Conservation (phyloP, 108 stramenopile species). For the Seminavis robusta region DNA sequence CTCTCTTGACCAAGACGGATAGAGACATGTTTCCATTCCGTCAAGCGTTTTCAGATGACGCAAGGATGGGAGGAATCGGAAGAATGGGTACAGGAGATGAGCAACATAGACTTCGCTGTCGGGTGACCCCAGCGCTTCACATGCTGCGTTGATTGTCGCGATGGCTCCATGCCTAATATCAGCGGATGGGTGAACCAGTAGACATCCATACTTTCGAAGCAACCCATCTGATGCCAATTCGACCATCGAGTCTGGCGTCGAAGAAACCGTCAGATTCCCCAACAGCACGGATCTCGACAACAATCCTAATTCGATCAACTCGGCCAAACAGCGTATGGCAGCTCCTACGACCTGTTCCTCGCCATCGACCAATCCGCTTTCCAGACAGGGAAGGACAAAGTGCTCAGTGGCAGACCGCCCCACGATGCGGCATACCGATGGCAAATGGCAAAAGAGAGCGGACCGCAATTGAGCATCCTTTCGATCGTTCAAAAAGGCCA, state of each 20-base stretch:
- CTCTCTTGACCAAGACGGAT: slow-evolving; percentile 35
- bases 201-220: slow-evolving; percentile 60
- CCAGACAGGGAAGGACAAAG: slow-evolving; percentile 93
- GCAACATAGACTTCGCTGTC: slow-evolving; percentile 68
- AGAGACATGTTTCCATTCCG: slow-evolving; percentile 19
- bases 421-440: slow-evolving; percentile 85
- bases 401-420: slow-evolving; percentile 90
- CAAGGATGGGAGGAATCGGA: slow-evolving; percentile 49
- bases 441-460: slow-evolving; percentile 85
- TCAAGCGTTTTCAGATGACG: not conserved
- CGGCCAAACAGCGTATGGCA: slow-evolving; percentile 63
- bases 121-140: slow-evolving; percentile 49
- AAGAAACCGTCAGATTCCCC: slow-evolving; percentile 10
- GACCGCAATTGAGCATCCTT: slow-evolving; percentile 92
- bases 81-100: slow-evolving; percentile 58
- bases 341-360: slow-evolving; percentile 79
- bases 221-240: slow-evolving; percentile 47
- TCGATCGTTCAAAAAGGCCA: slow-evolving; percentile 93
- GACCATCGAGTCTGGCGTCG: no score
- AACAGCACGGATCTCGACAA: slow-evolving; percentile 51
- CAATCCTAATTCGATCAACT: slow-evolving; percentile 59
- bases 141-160: slow-evolving; percentile 39
- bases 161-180: slow-evolving; percentile 47
- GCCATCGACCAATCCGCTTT: slow-evolving; percentile 88
- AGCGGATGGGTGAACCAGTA: slow-evolving; percentile 69